These are phyloP conservation scores for Cystobasidium pallidum DNA, from an alignment of 1,284 basidiomycete genomes.

Conservation along the genomic window DNA sequence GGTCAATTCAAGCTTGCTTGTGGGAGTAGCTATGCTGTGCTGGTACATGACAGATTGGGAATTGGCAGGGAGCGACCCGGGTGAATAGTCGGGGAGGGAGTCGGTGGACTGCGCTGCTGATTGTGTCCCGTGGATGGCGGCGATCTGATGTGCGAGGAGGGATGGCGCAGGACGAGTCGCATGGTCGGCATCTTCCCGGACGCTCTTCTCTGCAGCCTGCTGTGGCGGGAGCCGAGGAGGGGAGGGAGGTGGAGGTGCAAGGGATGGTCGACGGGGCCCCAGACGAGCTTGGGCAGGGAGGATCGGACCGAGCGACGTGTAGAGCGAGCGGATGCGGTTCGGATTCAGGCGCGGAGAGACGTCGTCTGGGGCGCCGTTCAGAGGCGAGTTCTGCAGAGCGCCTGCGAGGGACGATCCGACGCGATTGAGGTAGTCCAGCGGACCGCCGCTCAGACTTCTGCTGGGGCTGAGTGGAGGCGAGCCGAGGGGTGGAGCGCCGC, in stretches of 20 bases:
- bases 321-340: conserved; percentile 2
- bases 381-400: conserved; percentile 24
- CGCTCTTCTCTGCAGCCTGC: background rate
- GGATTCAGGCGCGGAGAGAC: conserved; percentile 5
- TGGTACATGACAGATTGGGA: conserved; percentile 27
- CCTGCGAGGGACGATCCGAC: conserved; percentile 27
- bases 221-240: too few species aligned
- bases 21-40: conserved; percentile 15
- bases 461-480: conserved; percentile 15
- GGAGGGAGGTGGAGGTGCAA: background rate
- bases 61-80: background rate
- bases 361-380: conserved; percentile 19
- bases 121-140: conserved; percentile 14
- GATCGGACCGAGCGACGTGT: conserved; percentile 9
- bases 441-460: conserved; percentile 16
- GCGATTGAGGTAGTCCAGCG: conserved; percentile 19
- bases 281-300: conserved; percentile 2
- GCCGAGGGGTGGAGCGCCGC: background rate
- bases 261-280: background rate
- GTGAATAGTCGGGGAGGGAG: conserved; percentile 32
- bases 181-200: background rate
- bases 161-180: too few species aligned
- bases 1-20: conserved; percentile 27
- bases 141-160: conserved; percentile 8
- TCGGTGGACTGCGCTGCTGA: conserved; percentile 24